phyloP scores from a whole-genome alignment of 2,329 filamentous ascomycete genomes.

The Fusarium armeniacum region DNA sequence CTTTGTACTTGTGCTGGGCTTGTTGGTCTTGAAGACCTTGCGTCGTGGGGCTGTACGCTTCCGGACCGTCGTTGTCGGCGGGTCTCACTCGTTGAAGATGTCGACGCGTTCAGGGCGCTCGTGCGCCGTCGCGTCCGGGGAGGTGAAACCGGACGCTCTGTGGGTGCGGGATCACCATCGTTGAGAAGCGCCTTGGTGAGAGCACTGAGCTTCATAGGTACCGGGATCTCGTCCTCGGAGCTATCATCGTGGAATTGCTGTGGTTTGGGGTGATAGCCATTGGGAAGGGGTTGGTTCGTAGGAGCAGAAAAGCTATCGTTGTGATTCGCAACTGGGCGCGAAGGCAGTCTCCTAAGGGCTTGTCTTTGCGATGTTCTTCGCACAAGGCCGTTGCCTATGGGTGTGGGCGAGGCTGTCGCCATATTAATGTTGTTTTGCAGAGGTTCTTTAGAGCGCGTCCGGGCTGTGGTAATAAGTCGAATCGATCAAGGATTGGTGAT shows the following conservation, averaged over 20 bases:
- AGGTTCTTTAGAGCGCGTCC: conserved; percentile 38
- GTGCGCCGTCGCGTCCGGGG: conserved; percentile 64
- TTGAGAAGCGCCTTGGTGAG: conserved; percentile 88
- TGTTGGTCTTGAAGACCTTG: conserved; percentile 56
- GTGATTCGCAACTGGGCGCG: conserved; percentile 61
- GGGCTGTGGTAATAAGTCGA: conserved; percentile 28
- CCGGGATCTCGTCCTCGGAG: conserved; percentile 93
- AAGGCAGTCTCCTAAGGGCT: conserved; percentile 64
- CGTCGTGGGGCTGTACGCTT: conserved; percentile 60
- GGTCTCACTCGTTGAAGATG: conserved; percentile 60
- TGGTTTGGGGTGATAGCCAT: conserved; percentile 59
- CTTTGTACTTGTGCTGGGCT: conserved; percentile 60
- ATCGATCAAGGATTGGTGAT: conserved; percentile 39
- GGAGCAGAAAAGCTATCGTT: conserved; percentile 61
- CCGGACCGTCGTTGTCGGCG: conserved; percentile 63
- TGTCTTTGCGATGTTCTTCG: conserved; percentile 70
- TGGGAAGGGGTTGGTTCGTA: conserved; percentile 47
- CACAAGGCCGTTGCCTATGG: conserved; percentile 64
- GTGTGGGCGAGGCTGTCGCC: conserved; percentile 69
- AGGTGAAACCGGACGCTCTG: conserved; percentile 59
- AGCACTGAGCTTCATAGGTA: conserved; percentile 93
- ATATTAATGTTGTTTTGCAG: conserved; percentile 54
- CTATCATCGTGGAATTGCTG: conserved; percentile 77
- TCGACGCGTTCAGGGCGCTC: conserved; percentile 63
- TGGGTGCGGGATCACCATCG: conserved; percentile 67